Base-by-base conservation (phyloP, 1,284 basidiomycete species). In the Austropuccinia psidii region DNA sequence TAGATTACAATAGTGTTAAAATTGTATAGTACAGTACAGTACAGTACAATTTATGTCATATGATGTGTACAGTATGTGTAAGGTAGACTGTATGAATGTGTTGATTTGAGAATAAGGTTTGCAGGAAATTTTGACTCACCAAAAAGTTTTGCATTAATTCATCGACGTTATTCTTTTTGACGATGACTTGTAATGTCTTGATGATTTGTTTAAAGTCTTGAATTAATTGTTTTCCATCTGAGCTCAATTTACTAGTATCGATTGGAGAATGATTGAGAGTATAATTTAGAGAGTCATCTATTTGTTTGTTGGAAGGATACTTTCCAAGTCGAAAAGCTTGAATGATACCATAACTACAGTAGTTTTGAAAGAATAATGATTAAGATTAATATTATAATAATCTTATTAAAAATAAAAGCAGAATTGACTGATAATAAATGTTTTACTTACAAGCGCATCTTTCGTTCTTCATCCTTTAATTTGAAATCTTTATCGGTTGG, bases 161-260 rank as follows among this genome's bases (percentile, higher is more conserved):
- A 78, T 94, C 93, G 31, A 84, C 83, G 81, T 96, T 96, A 86
- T 95, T 95, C 78, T 89, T 84, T 64, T 83, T 78, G 24, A 94
- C 86, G 73, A 93, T 87, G 45, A 85, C 78, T 31, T 88, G 85
- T 0, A 86, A 83, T n/a, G 81, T 82, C 75, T 86, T 85, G 74
- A 91, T 84, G 78, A 92, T 88, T 61, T 89, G 86, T 50, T 87
- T 86, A 19, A 85, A 81, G 79, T 95, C 91, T 69, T 87, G 83
- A 57, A 93, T 83, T 75, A 97, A 87, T 75, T 86, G 86, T 77
- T 85, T 85, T 68, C 92, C 92, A 15, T 91, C 89, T 0, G 85
- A 83, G 0, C 90, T 92, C 64, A 96, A 86, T 79, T 86, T 84
- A 70, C 82, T 78, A 73, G 85, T 79, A 76, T 89, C 85, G 49